Percentiles rank a stretch among this genome's conserved stretches.
Evolutionary conservation across 2,329 filamentous ascomycete species (phyloP).

Genomic region (Lasiodiplodia hormozganensis): DNA sequence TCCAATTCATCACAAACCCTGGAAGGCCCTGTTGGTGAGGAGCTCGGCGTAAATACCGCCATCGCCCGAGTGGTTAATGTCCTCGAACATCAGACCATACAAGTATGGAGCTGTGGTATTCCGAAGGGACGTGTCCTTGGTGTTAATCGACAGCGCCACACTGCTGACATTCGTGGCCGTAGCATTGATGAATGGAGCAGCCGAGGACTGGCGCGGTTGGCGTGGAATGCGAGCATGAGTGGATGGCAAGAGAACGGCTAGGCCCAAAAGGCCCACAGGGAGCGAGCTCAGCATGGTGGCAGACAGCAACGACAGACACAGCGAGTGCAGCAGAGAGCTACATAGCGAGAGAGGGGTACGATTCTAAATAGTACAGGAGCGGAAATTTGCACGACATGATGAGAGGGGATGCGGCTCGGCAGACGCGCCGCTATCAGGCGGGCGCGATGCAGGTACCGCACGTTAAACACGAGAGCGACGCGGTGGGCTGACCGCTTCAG

Average conservation of each 20-base stretch:
- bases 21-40: conserved; percentile 74
- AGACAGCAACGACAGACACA: conserved; percentile 3
- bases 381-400: conserved; percentile 2
- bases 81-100: conserved; percentile 47
- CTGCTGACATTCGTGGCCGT: conserved; percentile 24
- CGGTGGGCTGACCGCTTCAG: conserved; percentile 15
- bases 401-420: conserved; percentile 16
- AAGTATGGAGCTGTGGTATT: conserved; percentile 30
- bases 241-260: conserved; percentile 23
- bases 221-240: conserved; percentile 3
- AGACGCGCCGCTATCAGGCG: conserved; percentile 5
- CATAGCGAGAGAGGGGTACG: conserved; percentile 6
- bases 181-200: conserved; percentile 24
- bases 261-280: conserved; percentile 19
- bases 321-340: conserved; percentile 14
- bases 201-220: not conserved
- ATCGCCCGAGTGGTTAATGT: conserved; percentile 73
- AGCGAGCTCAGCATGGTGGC: conserved; percentile 12
- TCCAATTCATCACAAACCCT: conserved; percentile 46
- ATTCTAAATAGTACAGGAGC: conserved; percentile 16
- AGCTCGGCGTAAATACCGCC: conserved; percentile 76
- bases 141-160: conserved; percentile 25
- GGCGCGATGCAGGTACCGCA: conserved; percentile 14
- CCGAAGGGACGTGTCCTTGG: conserved; percentile 23
- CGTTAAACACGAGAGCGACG: conserved; percentile 11